Conservation (phyloP, 768 basidiomycete species). For the Boletus eberwhitei region DNA sequence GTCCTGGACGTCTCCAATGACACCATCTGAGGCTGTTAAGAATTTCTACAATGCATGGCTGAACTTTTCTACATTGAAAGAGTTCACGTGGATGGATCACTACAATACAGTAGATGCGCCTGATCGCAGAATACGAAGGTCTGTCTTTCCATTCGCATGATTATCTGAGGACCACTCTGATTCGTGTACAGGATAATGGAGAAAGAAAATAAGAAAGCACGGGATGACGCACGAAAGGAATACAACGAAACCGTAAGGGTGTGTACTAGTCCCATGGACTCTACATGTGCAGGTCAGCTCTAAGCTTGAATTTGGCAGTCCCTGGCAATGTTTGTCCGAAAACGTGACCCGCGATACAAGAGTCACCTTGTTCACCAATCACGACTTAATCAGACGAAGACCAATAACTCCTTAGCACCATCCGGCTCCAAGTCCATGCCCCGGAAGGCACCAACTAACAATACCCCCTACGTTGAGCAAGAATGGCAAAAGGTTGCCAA, state of each 20-base stretch:
- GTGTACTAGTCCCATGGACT: constrained; percentile 24
- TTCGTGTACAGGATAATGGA: constrained; percentile 71
- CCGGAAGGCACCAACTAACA: constrained; percentile 25
- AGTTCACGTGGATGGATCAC: constrained; percentile 83
- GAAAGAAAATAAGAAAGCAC: constrained; percentile 89
- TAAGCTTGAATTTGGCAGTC: constrained; percentile 42
- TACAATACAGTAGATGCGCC: constrained; percentile 85
- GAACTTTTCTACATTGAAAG: constrained; percentile 83
- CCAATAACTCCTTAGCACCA: constrained; percentile 29
- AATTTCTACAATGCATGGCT: constrained; percentile 85
- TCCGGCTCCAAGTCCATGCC: constrained; percentile 22
- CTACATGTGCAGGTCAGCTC: neutral
- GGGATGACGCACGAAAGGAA: constrained; percentile 83
- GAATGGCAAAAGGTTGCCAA: constrained; percentile 78
- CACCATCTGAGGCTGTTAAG: constrained; percentile 50
- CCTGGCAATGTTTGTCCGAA: constrained; percentile 70
- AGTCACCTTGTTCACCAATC: constrained; percentile 49
- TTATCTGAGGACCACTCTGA: neutral
- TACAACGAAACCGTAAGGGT: constrained; percentile 92
- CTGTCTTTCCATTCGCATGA: constrained; percentile 9
- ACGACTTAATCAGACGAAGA: constrained; percentile 35
- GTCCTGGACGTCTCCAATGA: constrained; percentile 57
- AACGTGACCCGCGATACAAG: constrained; percentile 88
- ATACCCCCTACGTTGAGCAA: constrained; percentile 68
- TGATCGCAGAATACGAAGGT: constrained; percentile 82